A percentile compares a stretch with the other conserved stretches of the same genome.
Evolutionary conservation across 1,284 basidiomycete species (phyloP).

Genomic region (Bondarzewia mesenterica): DNA sequence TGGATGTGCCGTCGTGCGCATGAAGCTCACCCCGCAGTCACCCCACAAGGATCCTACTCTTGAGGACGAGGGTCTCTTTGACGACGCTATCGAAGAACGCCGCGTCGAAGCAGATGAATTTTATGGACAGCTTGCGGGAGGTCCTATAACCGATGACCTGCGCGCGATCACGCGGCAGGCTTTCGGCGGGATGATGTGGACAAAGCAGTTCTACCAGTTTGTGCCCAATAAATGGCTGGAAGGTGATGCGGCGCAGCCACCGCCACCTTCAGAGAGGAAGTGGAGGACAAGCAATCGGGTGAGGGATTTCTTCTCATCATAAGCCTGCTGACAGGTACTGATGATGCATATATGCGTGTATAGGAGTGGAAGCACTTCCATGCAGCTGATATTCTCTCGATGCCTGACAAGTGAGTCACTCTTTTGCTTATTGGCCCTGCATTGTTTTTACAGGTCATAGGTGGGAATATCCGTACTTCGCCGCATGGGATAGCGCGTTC

Average conservation of each 20-base stretch:
- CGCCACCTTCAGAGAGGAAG: conserved; percentile 88
- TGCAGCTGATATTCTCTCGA: conserved; percentile 92
- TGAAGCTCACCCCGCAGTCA: conserved; percentile 83
- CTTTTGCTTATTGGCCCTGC: background rate
- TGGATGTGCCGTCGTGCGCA: conserved; percentile 90
- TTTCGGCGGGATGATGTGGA: conserved; percentile 98
- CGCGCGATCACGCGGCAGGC: conserved; percentile 96
- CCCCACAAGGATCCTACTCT: conserved; percentile 72
- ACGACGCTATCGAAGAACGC: conserved; percentile 83
- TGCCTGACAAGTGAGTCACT: conserved; percentile 87
- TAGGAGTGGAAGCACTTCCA: conserved; percentile 94
- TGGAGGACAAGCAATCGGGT: conserved; percentile 73
- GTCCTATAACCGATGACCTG: conserved; percentile 85
- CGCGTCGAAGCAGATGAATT: conserved; percentile 94
- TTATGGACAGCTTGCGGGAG: conserved; percentile 74
- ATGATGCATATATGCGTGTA: background rate
- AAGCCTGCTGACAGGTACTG: background rate
- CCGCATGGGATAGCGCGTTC: conserved; percentile 95
- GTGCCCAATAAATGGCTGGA: conserved; percentile 94
- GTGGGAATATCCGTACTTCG: conserved; percentile 98
- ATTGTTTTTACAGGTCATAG: conserved; percentile 24
- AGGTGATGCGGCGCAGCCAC: conserved; percentile 91
- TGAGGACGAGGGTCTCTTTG: conserved; percentile 87
- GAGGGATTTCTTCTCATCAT: conserved; percentile 15
- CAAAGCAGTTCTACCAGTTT: conserved; percentile 95